These are phyloP conservation scores for Stevia rebaudiana DNA, from an alignment of 140 eudicot genomes.

Conservation along the genomic window DNA sequence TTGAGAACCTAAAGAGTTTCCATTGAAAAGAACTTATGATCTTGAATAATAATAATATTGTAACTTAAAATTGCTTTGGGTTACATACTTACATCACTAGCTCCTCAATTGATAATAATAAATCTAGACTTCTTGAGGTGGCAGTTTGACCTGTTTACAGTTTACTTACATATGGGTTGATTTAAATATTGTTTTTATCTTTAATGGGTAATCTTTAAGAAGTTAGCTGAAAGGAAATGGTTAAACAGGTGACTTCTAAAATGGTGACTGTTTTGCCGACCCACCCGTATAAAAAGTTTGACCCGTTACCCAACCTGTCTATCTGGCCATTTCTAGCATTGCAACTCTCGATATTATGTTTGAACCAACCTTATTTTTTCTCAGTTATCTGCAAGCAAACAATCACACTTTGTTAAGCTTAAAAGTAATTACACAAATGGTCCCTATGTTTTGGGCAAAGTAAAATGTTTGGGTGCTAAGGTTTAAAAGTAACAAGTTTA, in stretches of 20 bases:
- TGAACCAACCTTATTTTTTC: not conserved
- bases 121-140: not conserved
- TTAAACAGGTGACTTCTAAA: not conserved
- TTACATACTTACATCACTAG: not conserved
- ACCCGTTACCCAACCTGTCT: not conserved
- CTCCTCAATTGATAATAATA: not conserved
- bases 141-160: not conserved
- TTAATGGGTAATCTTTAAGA: not conserved
- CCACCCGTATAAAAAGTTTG: not conserved
- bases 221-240: not conserved
- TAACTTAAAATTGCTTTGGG: not conserved
- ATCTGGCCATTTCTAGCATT: not conserved
- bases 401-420: not conserved
- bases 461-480: too few species aligned
- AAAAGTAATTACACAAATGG: too few species aligned
- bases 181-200: not conserved
- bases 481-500: too few species aligned
- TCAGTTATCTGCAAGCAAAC: not conserved
- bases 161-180: not conserved
- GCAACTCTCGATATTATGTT: not conserved
- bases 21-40: too few species aligned
- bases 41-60: too few species aligned
- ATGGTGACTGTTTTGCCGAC: not conserved
- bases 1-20: not conserved
- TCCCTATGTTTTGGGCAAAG: too few species aligned